Conservation (phyloP, 306 rosid species). For the Sesbania bispinosa region DNA sequence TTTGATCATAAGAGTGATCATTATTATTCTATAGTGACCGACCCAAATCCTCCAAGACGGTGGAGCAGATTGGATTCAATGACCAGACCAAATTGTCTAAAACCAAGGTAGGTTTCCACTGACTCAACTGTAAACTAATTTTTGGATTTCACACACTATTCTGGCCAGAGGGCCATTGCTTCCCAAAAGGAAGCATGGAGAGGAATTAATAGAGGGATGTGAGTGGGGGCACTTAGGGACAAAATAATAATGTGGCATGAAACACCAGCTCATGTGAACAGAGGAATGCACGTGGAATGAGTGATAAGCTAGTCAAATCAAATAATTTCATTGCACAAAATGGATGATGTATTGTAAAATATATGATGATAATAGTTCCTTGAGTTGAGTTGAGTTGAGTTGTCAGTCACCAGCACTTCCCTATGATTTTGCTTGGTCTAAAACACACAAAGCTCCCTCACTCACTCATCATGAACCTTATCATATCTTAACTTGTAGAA, state of each 20-base stretch:
- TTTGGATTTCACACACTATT: background rate
- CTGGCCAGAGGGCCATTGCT: slow-evolving; percentile 31
- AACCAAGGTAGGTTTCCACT: slow-evolving; percentile 12
- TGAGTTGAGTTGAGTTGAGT: no score
- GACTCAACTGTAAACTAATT: slow-evolving; percentile 14
- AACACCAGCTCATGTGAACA: slow-evolving; percentile 52
- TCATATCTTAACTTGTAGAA: background rate
- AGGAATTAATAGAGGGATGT: slow-evolving; percentile 62
- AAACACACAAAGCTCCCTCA: no score
- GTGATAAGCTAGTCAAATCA: slow-evolving; percentile 31
- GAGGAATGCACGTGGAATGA: slow-evolving; percentile 45
- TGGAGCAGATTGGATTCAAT: background rate
- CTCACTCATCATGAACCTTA: slow-evolving; percentile 12
- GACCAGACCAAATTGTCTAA: background rate
- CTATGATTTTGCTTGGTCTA: no score
- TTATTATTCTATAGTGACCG: no score
- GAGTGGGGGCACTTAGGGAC: slow-evolving; percentile 36
- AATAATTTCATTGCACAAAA: slow-evolving; percentile 34
- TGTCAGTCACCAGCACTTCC: no score
- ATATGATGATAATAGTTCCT: no score
- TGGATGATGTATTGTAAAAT: slow-evolving; percentile 22
- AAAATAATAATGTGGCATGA: slow-evolving; percentile 19
- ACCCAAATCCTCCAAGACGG: no score
- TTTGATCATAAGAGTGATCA: background rate
- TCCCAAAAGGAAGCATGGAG: slow-evolving; percentile 74